These are phyloP conservation scores for Litchi chinensis DNA, from an alignment of 345 rosid species.

Conservation along the genomic window DNA sequence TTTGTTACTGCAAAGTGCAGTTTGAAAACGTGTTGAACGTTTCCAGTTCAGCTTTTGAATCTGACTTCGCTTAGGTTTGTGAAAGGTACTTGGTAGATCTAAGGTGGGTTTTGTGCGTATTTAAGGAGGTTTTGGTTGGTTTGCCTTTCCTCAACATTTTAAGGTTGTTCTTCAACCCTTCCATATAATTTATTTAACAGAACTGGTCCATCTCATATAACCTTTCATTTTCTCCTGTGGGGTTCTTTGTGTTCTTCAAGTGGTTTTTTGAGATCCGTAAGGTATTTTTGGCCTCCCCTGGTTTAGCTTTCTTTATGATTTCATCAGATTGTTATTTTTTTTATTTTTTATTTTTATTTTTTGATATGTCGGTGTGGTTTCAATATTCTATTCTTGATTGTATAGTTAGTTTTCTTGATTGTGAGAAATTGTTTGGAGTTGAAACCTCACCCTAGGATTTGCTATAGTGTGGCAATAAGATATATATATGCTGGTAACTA, in stretches of 20 bases:
- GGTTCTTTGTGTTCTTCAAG: no score
- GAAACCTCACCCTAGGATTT: no score
- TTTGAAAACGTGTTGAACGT: conserved; percentile 35
- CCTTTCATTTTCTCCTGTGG: background rate
- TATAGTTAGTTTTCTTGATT: background rate
- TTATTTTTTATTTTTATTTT: no score
- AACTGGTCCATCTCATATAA: no score
- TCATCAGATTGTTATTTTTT: background rate
- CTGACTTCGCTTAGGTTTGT: conserved; percentile 32
- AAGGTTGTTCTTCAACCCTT: background rate
- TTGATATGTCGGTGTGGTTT: background rate
- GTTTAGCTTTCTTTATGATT: no score
- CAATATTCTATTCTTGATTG: background rate
- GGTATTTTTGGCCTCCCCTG: background rate
- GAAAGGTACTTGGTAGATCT: conserved; percentile 23
- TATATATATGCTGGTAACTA: no score
- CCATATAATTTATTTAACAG: no score
- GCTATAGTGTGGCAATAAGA: no score
- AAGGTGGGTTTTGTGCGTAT: conserved; percentile 15
- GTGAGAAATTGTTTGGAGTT: background rate
- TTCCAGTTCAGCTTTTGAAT: conserved; percentile 9
- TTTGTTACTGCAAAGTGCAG: conserved; percentile 25
- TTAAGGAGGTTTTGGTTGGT: conserved; percentile 10
- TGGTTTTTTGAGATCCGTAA: background rate
- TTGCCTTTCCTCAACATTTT: background rate